Evolutionary conservation across 768 basidiomycete genomes (phyloP).

Genomic region (Melanogaster broomeanus): DNA sequence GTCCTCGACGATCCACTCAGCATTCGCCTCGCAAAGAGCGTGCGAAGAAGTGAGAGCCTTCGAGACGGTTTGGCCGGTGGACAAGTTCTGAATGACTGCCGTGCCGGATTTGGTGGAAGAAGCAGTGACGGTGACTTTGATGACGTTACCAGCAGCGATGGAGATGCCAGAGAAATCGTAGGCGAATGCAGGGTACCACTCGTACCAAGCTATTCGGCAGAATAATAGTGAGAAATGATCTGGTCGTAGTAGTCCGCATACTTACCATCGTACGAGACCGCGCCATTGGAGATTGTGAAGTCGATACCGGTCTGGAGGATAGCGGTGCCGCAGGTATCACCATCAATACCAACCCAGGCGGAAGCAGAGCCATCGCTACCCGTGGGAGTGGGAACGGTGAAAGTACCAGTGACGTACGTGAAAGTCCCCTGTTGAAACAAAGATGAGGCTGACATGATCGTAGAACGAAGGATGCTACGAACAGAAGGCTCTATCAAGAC

Average conservation of each 20-base stretch:
- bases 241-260: no score
- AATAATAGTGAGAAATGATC: background rate
- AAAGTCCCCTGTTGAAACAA: constrained; percentile 4
- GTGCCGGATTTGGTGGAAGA: constrained; percentile 3
- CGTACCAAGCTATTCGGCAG: constrained; percentile 6
- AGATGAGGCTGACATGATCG: background rate
- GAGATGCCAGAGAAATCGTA: background rate
- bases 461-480: background rate
- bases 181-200: background rate
- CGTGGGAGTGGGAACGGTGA: constrained; percentile 4
- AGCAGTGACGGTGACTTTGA: background rate
- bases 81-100: no score
- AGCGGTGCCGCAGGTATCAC: constrained; percentile 8
- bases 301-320: constrained; percentile 8
- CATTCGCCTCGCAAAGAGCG: constrained; percentile 4
- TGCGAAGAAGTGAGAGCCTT: background rate
- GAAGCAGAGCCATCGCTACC: background rate
- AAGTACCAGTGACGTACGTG: no score
- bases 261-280: constrained; percentile 4
- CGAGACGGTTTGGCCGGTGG: background rate
- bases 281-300: background rate
- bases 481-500: background rate
- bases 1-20: constrained; percentile 15
- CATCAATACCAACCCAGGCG: constrained; percentile 16
- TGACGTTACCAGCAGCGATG: constrained; percentile 8